phyloP scores from a whole-genome alignment of 352 stramenopile genomes.

The Phytopythium vexans region DNA sequence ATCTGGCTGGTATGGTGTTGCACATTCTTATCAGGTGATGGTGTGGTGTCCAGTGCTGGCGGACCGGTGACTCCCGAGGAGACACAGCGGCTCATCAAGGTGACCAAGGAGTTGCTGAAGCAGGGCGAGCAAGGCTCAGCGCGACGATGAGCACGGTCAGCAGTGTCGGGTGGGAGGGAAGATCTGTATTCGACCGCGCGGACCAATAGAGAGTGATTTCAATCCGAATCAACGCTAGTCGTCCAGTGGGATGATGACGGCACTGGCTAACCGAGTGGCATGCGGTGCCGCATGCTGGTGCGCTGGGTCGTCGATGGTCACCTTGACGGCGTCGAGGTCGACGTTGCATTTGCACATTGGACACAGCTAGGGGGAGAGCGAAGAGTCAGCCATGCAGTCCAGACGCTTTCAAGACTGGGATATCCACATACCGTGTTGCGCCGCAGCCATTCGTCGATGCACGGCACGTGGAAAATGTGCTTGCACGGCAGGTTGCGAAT shows the following conservation, averaged over 20 bases:
- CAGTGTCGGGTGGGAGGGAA: too few relatives aligned
- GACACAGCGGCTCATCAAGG: conserved; percentile 50
- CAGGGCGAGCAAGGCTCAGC: conserved; percentile 31
- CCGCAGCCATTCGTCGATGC: conserved; percentile 87
- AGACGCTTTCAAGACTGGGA: conserved; percentile 5
- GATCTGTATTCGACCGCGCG: background rate
- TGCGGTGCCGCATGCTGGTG: background rate
- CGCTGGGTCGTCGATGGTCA: conserved; percentile 24
- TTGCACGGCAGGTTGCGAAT: conserved; percentile 77
- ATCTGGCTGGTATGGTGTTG: conserved; percentile 4
- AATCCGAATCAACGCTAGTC: background rate
- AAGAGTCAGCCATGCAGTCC: background rate
- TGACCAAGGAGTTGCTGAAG: conserved; percentile 53
- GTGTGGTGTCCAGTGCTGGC: conserved; percentile 43
- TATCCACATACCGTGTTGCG: conserved; percentile 69
- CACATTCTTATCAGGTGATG: conserved; percentile 2
- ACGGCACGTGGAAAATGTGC: conserved; percentile 89
- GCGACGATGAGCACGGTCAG: background rate
- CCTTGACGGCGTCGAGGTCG: conserved; percentile 45
- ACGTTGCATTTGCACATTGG: conserved; percentile 84
- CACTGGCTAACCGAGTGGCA: conserved; percentile 19
- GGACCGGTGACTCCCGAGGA: conserved; percentile 63
- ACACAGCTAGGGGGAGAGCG: conserved; percentile 35
- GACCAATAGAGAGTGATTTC: background rate
- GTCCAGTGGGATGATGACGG: conserved; percentile 37